Conservation (phyloP, 495 filamentous ascomycete species). For the Daldinia decipiens region DNA sequence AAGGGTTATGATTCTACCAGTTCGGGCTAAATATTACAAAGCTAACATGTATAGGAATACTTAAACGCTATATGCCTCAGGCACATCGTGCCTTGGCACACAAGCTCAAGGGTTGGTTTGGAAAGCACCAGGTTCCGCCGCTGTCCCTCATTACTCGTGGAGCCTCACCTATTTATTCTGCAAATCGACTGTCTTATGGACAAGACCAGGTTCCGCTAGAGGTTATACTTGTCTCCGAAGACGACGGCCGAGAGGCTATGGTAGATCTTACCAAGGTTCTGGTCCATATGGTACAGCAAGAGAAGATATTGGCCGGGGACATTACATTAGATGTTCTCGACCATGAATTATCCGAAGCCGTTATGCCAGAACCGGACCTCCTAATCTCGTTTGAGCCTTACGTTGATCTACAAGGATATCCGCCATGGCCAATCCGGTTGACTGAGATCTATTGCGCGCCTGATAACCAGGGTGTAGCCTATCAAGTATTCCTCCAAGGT, state of each 20-base stretch:
- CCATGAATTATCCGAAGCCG: conserved; percentile 75
- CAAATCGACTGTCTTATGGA: conserved; percentile 32
- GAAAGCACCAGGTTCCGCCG: conserved; percentile 68
- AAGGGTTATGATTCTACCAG: conserved; percentile 38
- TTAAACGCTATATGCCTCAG: conserved; percentile 84
- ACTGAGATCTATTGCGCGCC: conserved; percentile 89
- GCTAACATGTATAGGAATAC: conserved; percentile 66
- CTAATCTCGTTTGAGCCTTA: conserved; percentile 84
- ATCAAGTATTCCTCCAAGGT: conserved; percentile 89
- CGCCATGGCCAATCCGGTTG: conserved; percentile 93
- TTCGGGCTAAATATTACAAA: not conserved
- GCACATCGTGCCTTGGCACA: conserved; percentile 76
- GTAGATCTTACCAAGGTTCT: conserved; percentile 96
- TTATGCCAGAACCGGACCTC: conserved; percentile 87
- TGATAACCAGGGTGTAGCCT: conserved; percentile 83
- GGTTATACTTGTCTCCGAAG: conserved; percentile 85
- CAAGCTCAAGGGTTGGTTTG: conserved; percentile 87
- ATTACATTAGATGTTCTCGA: conserved; percentile 90
- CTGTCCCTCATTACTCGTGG: conserved; percentile 82
- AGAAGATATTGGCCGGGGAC: conserved; percentile 79
- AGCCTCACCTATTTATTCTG: conserved; percentile 63
- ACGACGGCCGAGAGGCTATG: conserved; percentile 90
- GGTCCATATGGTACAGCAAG: conserved; percentile 91
- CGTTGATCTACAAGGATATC: conserved; percentile 88
- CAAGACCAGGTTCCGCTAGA: conserved; percentile 63